phyloP scores from a whole-genome alignment of 768 basidiomycete genomes.

The Flagelloscypha sp. region DNA sequence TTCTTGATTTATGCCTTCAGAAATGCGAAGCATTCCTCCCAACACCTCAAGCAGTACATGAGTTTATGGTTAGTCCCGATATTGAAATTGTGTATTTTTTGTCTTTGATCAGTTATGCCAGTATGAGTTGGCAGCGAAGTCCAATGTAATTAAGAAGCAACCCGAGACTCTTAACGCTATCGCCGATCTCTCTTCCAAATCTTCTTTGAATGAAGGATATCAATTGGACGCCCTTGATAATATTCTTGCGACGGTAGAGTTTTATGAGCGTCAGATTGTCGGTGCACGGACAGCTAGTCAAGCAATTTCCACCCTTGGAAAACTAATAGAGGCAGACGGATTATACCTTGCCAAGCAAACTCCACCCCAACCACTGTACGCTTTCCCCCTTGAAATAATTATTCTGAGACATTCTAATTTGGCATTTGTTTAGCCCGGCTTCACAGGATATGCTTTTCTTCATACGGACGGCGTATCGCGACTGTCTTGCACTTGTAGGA shows the following conservation, averaged over 20 bases:
- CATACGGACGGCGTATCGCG: too few species aligned
- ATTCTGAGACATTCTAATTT: too few species aligned
- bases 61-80: slow-evolving; percentile 47
- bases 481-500: too few species aligned
- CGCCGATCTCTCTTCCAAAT: slow-evolving; percentile 20
- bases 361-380: slow-evolving; percentile 37
- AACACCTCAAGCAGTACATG: slow-evolving; percentile 45
- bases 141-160: slow-evolving; percentile 41
- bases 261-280: slow-evolving; percentile 49
- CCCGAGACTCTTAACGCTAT: slow-evolving; percentile 33
- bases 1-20: slow-evolving; percentile 46
- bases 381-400: too few species aligned
- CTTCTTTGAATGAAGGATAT: slow-evolving; percentile 22
- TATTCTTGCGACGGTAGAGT: slow-evolving; percentile 35
- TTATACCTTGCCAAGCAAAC: slow-evolving; percentile 29
- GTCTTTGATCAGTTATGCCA: slow-evolving; percentile 15
- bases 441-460: slow-evolving; percentile 7
- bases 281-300: slow-evolving; percentile 41
- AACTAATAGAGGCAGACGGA: slow-evolving; percentile 56
- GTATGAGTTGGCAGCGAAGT: slow-evolving; percentile 67
- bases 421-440: too few species aligned
- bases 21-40: slow-evolving; percentile 48
- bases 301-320: slow-evolving; percentile 49
- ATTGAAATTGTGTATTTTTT: neutral
- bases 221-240: slow-evolving; percentile 31